Evolutionary conservation across 805 yeast genomes (phyloP), one percentile per base, ranked within the genome.

Genomic region (Maudiozyma bulderi): DNA sequence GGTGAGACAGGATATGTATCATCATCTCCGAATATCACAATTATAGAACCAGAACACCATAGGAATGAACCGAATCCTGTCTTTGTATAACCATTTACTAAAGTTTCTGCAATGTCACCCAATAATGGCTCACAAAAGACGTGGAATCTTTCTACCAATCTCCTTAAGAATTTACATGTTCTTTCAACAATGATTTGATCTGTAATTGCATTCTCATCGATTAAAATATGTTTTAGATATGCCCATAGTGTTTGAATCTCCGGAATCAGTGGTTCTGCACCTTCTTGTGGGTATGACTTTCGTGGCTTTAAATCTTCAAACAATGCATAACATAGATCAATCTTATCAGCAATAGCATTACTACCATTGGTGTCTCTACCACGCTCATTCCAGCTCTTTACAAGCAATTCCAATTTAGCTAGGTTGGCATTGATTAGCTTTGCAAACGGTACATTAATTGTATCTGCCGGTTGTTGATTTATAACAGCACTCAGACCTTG

Each of bases 401-500:
- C 53, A 40, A 48, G 60, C 46, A 51, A 58, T 48, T 53, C 50
- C 9, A 61, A 48, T 32, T 52, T 57, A 32, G 67, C 57, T 35
- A 82, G 64, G 48, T 69, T 73, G 26, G 73, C 74, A 41, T 84
- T 62, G 6, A 86, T 75, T 9, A 95, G 86, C 42, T 73, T 73
- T 64, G 86, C 73, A 59, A 90, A 86, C 70, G 81, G 74, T 47
- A 74, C 72, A 3, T 82, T 68, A 1, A 84, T 68, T 49, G 74
- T 74, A 11, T 74, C 78, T 28, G 69, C 69, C 6, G 79, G 74
- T 52, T 81, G 82, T 46, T 81, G 79, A 45, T 75, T 74, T 45
- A 93, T 73, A 41, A 93, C 84, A 54, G 88, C 86, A 5, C 95
- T 90, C 51, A 93, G 74, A 37, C 98, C 99, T 64, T 90, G 95